A percentile compares a stretch with the other conserved stretches of the same genome.
These are phyloP conservation scores for Globisporangium perplexum DNA, from an alignment of 352 stramenopile genomes.

Conservation along the genomic window DNA sequence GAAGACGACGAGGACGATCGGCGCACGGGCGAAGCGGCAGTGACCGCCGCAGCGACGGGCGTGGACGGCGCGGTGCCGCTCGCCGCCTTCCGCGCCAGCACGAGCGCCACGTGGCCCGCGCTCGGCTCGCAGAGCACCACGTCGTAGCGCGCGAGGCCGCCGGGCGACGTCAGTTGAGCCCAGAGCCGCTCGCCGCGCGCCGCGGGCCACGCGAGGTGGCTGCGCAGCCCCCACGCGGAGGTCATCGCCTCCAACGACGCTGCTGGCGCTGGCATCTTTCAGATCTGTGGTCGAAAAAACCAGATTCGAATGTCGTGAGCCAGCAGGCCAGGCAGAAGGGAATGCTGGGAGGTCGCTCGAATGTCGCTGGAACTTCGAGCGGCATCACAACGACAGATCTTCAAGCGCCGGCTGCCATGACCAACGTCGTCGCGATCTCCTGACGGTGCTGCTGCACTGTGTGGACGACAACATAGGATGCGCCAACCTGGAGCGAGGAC, in stretches of 20 bases:
- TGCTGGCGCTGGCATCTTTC: too few relatives aligned
- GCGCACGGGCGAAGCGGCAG: too few relatives aligned
- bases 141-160: conserved; percentile 12
- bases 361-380: too few relatives aligned
- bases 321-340: background rate
- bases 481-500: too few relatives aligned
- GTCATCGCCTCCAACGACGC: background rate
- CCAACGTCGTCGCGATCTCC: too few relatives aligned
- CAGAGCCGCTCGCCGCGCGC: conserved; percentile 12
- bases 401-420: too few relatives aligned
- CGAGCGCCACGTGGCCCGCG: conserved; percentile 15
- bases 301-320: background rate
- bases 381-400: too few relatives aligned
- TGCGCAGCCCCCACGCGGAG: background rate
- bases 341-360: too few relatives aligned
- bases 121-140: conserved; percentile 17
- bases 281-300: background rate
- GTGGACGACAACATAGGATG: too few relatives aligned
- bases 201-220: conserved; percentile 9
- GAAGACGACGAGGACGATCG: background rate
- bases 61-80: background rate
- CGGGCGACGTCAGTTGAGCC: conserved; percentile 4
- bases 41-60: background rate
- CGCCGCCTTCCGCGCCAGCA: conserved; percentile 7
- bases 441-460: too few relatives aligned